Conservation (phyloP, 805 yeast genomes). For the Metahyphopichia silvanorum region DNA sequence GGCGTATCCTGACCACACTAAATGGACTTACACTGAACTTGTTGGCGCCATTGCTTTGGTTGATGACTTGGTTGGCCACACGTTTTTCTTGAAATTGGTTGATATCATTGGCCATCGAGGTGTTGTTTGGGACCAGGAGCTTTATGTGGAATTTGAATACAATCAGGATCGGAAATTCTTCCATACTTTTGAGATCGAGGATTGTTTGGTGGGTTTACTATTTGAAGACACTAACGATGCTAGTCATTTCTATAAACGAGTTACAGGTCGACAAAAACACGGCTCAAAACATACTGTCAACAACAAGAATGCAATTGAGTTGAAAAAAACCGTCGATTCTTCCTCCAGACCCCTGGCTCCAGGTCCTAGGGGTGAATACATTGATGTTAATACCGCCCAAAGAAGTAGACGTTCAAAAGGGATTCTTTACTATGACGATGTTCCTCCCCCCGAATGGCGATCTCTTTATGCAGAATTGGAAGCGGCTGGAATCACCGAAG, state of each 20-base stretch:
- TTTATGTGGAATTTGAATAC: conserved; percentile 83
- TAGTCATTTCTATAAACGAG: conserved; percentile 75
- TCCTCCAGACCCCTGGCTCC: conserved; percentile 24
- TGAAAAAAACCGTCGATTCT: conserved; percentile 47
- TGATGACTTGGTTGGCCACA: conserved; percentile 92
- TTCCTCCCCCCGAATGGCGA: conserved; percentile 85
- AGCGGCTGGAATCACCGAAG: conserved; percentile 77
- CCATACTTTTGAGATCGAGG: conserved; percentile 92
- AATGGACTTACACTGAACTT: conserved; percentile 87
- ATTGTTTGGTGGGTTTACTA: conserved; percentile 78
- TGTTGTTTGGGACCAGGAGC: conserved; percentile 95
- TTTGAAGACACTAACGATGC: conserved; percentile 92
- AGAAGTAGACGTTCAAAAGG: conserved; percentile 56
- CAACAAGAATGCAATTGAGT: conserved; percentile 85
- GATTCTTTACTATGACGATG: conserved; percentile 67
- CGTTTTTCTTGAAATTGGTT: conserved; percentile 84
- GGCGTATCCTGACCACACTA: conserved; percentile 78
- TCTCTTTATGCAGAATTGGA: conserved; percentile 69
- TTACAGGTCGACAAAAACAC: conserved; percentile 70
- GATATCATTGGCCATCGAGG: conserved; percentile 82
- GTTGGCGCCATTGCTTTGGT: conserved; percentile 84
- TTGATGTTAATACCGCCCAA: conserved; percentile 48
- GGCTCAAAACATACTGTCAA: conserved; percentile 82
- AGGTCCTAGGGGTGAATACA: conserved; percentile 67
- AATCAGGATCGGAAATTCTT: conserved; percentile 93